Base-by-base conservation (phyloP, 2,329 filamentous ascomycete species). In the Fusarium sterilihyphosum region DNA sequence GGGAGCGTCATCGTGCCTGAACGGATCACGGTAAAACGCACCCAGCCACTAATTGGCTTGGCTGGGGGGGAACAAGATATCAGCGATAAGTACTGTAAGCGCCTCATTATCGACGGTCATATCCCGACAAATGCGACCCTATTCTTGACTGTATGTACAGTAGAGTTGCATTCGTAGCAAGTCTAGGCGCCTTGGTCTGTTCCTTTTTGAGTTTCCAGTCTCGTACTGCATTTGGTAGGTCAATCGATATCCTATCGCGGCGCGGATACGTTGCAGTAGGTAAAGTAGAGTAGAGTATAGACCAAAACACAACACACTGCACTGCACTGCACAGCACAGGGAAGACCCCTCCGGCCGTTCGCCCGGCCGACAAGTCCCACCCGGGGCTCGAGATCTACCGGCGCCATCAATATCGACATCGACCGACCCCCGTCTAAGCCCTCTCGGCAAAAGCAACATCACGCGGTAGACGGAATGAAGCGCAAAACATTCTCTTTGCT, bases 401-500 rank as follows among this genome's bases (percentile, higher is more conserved):
- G 65, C 38, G 47, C 61, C 38, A 31, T 59, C 53, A 26, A 38
- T 56, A 47, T 62, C 46, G 65, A 61, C 59, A 71, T 66, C 37
- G 37, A 56, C 46, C 67, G 24, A 66, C 41, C 20, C 14, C 65
- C 61, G 68, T 53, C 33, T 61, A 81, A 29, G 71, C 70, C 56
- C 80, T 80, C 53, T 84, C 73, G 31, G 89, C 87, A 84, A 98
- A 98, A 20, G 95, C 96, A 11, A 98, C 94, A 77, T 94, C 91
- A 40, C 86, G 84, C 5, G 96, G 96, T 69, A 99, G 81, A 71
- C 95, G 90, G 84, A 99, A 98, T 76, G 91, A 97, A 37, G 94
- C 96, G 82, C 96, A 98, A 83, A 96, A 98, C 95, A 98, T 98
- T 80, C 93, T 90, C 87, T 99, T 99, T 79, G 94, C 92, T 10